Conservation (phyloP, 2,329 filamentous ascomycete genomes). For the Arachnomyces sp. region DNA sequence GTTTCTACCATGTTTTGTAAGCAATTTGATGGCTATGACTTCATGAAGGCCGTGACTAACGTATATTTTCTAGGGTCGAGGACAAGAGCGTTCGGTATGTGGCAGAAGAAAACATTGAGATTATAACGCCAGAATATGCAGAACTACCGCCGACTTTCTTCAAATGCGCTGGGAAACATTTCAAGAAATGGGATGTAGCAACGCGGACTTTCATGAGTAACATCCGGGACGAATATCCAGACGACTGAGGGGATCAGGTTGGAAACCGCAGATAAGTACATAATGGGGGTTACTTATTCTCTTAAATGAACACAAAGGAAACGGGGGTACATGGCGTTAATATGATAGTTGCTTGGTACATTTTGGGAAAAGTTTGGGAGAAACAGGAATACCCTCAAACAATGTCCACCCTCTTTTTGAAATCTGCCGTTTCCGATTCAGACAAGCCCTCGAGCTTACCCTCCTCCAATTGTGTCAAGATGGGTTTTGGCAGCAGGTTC, state of each 20-base stretch:
- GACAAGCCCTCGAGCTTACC: constrained; percentile 35
- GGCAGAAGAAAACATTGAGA: constrained; percentile 70
- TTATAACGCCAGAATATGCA: constrained; percentile 47
- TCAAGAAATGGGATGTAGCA: constrained; percentile 70
- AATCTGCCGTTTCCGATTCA: constrained; percentile 26
- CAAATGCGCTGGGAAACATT: constrained; percentile 69
- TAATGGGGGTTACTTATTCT: too few species aligned
- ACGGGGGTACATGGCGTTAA: too few species aligned
- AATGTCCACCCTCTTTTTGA: constrained; percentile 24
- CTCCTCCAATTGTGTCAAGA: constrained; percentile 45
- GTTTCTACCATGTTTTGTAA: constrained; percentile 82
- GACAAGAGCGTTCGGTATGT: constrained; percentile 66
- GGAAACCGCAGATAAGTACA: too few species aligned
- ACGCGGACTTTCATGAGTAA: constrained; percentile 73
- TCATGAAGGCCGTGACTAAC: constrained; percentile 8
- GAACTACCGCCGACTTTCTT: constrained; percentile 47
- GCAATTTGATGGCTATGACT: constrained; percentile 30
- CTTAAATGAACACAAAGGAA: too few species aligned
- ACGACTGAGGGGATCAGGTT: constrained; percentile 49
- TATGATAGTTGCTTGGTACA: too few species aligned
- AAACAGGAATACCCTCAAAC: too few species aligned
- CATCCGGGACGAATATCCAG: constrained; percentile 70
- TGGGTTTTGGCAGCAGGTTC: constrained; percentile 35
- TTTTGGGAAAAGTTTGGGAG: too few species aligned
- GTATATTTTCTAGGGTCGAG: constrained; percentile 43